Evolutionary conservation across 345 rosid genomes (phyloP), one percentile per base, ranked within the genome.

Genomic region (Raphanus raphanistrum): DNA sequence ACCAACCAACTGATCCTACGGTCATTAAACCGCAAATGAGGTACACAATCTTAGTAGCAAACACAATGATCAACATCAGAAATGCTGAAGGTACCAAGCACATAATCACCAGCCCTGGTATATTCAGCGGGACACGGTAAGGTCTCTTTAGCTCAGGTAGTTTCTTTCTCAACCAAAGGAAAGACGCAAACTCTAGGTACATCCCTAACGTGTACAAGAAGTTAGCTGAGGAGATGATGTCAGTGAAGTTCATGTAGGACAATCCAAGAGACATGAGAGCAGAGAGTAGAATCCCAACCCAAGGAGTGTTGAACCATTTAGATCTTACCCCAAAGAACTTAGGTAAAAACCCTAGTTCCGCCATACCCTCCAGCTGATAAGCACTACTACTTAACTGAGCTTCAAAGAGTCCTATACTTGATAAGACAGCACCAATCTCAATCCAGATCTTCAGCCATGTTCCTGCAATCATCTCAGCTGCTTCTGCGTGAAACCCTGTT

Each of bases 331-430:
- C 88, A 8, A 92, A 87, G 66, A 82, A 79, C 28, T 65, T 60
- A 1, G 97, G 97, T 54, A 94, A 16, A 32, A 86, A 52, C 2
- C 93, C 97, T 63, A 92, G 35, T 68, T 88, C 81, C 4, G 95
- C 92, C 98, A 94, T 90, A 0, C 97, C 97, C 6, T 86, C 82
- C 3, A 94, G 80, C 80, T 90, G 97, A 74, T 84, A 92, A 8
- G 88, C 89, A 62, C 90, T 74, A 50, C 97, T 88, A 21, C 98
- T 92, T 78, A 94, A 31, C 66, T 92, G 94, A 29, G 98, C 98
- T 75, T 92, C 95, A 26, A 84, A 94, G 11, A 94, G 81, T 3
- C 98, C 98, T 13, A 91, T 82, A 1, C 82, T 86, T 0, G 97
- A 90, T 10, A 92, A 73, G 36, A 90, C 95, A 1, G 93, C 88